These are phyloP conservation scores for Termitomyces sp. DNA, from an alignment of 768 basidiomycete genomes.

Conservation along the genomic window DNA sequence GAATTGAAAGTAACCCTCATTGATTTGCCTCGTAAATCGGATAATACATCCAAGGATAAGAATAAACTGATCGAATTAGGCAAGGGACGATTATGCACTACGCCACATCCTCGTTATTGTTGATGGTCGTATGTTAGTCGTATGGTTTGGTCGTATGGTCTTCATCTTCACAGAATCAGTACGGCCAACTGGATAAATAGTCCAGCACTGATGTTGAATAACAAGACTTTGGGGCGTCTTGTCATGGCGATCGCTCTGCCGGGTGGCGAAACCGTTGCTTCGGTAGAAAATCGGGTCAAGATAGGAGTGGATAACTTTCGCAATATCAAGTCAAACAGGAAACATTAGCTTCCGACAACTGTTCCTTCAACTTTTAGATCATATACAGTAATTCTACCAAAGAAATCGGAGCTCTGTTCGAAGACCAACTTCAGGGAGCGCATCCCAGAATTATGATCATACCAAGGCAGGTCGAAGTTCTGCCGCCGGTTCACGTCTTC, in stretches of 20 bases:
- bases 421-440: conserved; percentile 60
- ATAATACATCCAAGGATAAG: neutral
- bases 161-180: neutral
- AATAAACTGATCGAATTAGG: neutral
- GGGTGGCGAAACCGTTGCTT: neutral
- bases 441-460: conserved; percentile 24
- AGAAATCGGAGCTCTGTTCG: conserved; percentile 3
- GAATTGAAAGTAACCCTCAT: neutral
- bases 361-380: conserved; percentile 11
- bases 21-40: neutral
- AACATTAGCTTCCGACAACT: neutral
- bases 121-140: neutral
- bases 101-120: neutral
- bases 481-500: conserved; percentile 78
- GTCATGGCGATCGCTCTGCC: neutral
- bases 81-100: neutral
- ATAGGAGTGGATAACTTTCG: neutral
- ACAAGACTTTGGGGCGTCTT: no score
- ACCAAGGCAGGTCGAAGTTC: conserved; percentile 46
- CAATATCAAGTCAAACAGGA: neutral
- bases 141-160: neutral
- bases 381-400: conserved; percentile 13
- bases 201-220: neutral
- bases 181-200: neutral
- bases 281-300: neutral